Evolutionary conservation across 495 filamentous ascomycete species (phyloP), one percentile per base, ranked within the genome.

Genomic region (Usnea hakonensis): DNA sequence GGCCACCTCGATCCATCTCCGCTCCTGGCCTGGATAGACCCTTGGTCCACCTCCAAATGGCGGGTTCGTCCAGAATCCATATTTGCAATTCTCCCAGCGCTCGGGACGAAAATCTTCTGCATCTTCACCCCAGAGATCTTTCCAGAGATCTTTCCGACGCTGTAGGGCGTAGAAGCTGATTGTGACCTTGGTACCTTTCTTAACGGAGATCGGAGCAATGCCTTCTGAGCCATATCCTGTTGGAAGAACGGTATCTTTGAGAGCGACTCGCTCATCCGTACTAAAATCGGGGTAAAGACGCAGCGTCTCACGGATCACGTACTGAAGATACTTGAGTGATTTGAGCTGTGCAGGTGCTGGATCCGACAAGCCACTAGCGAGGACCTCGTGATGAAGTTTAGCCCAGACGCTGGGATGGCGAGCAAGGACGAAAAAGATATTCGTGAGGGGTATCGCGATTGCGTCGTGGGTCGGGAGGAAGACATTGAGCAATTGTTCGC

Each of bases 391-490:
- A 32, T 83, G 81, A 55, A 88, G 79, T 61, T 81, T 81, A 9
- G 57, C 26, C 60, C 74, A 83, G 16, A 81, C 69, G 0, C 61
- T 63, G 0, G 78, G 81, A 62, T 81, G 63, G 28, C 77, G 71
- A 0, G 79, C 75, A 21, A 86, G 71, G 52, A 78, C 72, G 71
- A 80, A 79, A 32, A 84, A 74, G 1, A 80, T 77, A 77, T 79
- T 86, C 56, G 83, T 82, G 19, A 88, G 76, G 5, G 84, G 71
- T 6, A 82, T 78, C 9, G 82, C 85, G 2, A 76, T 80, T 28
- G 81, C 78, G 60, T 83, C 79, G 30, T 65, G 62, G 17, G 65
- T 67, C 14, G 68, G 65, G 3, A 64, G 62, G 44, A 67, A 67
- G 17, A 67, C 65, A 46, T 64, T 61, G 28, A 67, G 62, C 3